Conservation (phyloP, 139 green algal species). For the Haematococcus sp. region DNA sequence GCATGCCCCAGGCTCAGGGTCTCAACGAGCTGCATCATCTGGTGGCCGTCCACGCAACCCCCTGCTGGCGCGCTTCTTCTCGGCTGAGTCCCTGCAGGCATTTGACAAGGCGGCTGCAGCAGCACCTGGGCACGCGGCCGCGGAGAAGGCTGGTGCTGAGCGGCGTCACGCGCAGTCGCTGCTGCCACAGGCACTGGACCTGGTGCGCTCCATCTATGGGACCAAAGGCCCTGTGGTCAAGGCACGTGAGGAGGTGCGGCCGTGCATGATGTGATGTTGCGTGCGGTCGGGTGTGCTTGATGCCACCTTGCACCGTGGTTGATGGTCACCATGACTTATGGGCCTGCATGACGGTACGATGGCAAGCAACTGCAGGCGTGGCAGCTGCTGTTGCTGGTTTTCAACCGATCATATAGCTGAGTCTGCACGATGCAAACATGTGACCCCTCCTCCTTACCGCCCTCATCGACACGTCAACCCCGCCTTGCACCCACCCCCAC, state of each 20-base stretch:
- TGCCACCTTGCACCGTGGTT: too few relatives aligned
- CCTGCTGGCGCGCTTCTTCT: background rate
- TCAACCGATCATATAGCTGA: too few relatives aligned
- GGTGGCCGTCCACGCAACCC: background rate
- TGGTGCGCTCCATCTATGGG: background rate
- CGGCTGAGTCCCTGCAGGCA: background rate
- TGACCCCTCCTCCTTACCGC: too few relatives aligned
- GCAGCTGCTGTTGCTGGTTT: too few relatives aligned
- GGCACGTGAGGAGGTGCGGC: background rate
- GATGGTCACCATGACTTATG: too few relatives aligned
- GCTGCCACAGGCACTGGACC: conserved; percentile 4
- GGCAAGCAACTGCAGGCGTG: too few relatives aligned
- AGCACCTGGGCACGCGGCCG: background rate
- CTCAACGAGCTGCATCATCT: background rate
- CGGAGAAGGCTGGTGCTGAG: background rate
- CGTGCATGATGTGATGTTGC: too few relatives aligned
- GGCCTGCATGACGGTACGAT: too few relatives aligned
- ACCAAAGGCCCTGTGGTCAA: conserved; percentile 9
- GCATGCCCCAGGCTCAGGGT: background rate
- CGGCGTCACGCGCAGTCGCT: background rate
- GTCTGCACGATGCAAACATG: too few relatives aligned
- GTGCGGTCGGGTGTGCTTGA: too few relatives aligned
- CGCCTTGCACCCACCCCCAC: too few relatives aligned
- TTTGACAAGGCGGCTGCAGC: background rate
- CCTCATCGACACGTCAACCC: too few relatives aligned